Percentiles rank a stretch among this genome's conserved stretches.
These are phyloP conservation scores for Euptelea pleiosperma DNA, from an alignment of 164 flowering plant species.

Conservation along the genomic window DNA sequence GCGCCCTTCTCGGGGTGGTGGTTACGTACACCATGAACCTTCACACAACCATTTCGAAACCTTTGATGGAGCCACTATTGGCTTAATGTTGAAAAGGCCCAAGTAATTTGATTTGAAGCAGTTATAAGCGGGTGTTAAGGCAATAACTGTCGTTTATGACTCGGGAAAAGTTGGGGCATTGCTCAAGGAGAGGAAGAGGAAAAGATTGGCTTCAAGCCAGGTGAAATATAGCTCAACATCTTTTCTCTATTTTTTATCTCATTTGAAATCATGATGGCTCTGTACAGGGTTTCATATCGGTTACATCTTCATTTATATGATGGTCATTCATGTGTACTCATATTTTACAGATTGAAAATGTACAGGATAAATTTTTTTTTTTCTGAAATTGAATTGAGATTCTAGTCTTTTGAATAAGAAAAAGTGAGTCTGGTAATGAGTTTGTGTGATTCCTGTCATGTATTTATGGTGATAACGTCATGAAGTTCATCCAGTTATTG, in stretches of 20 bases:
- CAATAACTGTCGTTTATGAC: too few relatives aligned
- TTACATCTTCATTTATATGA: too few relatives aligned
- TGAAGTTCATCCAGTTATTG: not conserved
- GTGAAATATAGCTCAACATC: too few relatives aligned
- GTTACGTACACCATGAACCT: conserved; percentile 71
- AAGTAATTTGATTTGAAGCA: not conserved
- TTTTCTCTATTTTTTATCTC: too few relatives aligned
- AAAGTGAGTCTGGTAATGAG: not conserved
- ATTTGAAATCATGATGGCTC: too few relatives aligned
- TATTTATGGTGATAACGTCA: not conserved
- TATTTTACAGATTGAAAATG: too few relatives aligned
- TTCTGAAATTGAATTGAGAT: not conserved
- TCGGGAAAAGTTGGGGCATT: too few relatives aligned
- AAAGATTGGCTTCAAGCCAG: too few relatives aligned
- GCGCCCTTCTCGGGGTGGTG: conserved; percentile 58
- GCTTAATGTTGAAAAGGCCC: conserved; percentile 22
- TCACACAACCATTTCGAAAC: conserved; percentile 26
- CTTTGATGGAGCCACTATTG: conserved; percentile 57
- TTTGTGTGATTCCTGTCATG: not conserved
- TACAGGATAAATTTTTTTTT: not conserved
- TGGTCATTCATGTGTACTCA: too few relatives aligned
- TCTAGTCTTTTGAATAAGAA: not conserved
- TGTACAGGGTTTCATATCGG: too few relatives aligned
- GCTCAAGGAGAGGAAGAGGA: too few relatives aligned
- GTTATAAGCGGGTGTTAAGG: too few relatives aligned